A percentile compares a stretch with the other conserved stretches of the same genome.
These are phyloP conservation scores for Mychonastes homosphaera DNA, from an alignment of 139 green algal species.

Conservation along the genomic window DNA sequence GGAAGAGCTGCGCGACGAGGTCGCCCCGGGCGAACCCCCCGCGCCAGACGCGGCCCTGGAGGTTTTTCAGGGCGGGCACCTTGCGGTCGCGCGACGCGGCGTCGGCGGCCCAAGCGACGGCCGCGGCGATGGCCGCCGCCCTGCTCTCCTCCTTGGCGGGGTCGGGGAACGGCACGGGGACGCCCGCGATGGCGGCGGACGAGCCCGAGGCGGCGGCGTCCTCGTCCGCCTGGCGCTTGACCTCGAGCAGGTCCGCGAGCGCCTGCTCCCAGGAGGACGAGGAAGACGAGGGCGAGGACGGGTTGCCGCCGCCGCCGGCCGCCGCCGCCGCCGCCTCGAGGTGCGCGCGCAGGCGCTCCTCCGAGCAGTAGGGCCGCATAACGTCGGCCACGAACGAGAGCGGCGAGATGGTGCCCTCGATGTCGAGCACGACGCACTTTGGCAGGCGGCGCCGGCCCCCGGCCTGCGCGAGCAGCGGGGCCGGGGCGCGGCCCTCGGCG, in stretches of 20 bases:
- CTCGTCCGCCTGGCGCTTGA: conserved; percentile 58
- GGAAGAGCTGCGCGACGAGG: conserved; percentile 64
- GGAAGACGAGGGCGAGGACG: too few species aligned
- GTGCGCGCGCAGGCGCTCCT: conserved; percentile 34
- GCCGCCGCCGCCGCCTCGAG: conserved; percentile 52
- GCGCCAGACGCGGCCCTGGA: conserved; percentile 66
- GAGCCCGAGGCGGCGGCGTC: not conserved
- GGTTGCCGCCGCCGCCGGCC: too few species aligned
- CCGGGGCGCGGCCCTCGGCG: conserved; percentile 12
- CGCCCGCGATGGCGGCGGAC: not conserved
- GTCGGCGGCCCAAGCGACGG: conserved; percentile 43
- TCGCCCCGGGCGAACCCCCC: conserved; percentile 62
- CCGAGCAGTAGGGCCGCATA: conserved; percentile 84
- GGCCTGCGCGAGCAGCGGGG: too few species aligned
- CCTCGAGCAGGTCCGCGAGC: conserved; percentile 50
- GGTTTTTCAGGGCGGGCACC: conserved; percentile 44
- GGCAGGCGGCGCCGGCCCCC: conserved; percentile 27
- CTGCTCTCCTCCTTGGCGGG: too few species aligned
- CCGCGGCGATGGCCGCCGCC: conserved; percentile 36
- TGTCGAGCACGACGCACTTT: conserved; percentile 77
- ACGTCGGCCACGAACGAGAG: conserved; percentile 79
- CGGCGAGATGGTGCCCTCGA: conserved; percentile 88
- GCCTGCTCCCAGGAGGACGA: conserved; percentile 45
- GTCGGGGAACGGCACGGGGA: too few species aligned
- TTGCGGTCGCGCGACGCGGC: conserved; percentile 68